Base-by-base conservation (phyloP, 169 alveolate genomes). In the Plasmodium reichenowi region DNA sequence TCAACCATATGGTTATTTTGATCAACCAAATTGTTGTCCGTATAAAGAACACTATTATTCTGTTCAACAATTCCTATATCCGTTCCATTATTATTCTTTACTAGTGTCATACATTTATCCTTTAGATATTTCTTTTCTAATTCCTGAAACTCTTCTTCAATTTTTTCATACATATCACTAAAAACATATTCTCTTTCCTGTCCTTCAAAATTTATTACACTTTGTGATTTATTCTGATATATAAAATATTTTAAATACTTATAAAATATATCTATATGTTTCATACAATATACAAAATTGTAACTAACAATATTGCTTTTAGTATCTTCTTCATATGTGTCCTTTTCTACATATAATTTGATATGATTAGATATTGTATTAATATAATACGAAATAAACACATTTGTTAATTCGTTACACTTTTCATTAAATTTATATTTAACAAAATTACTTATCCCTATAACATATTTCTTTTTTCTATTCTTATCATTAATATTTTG, bases 311-410 rank as follows among this genome's bases (percentile, higher is more conserved):
- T 1, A 7, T 83, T 22, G 8, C n/a, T 54, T 17, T 59, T 43
- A 47, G 68, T 38, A 10, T 20, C 71, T 62, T 26, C 67, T 12
- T 52, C 29, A 74, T 59, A 47, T 32, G 47, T 48, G 17, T 29
- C 86, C 29, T 43, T 26, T 60, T 86, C 78, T 20, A 67, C 10
- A 66, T 26, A 86, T 10, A 22, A 62, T 22, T 72, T 60, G 15
- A 67, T 60, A n/a, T 38, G 60, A 26, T 29, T 3, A 3, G 75
- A 71, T 26, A 86, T 71, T 60, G 45, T 86, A 48, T 86, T 86
- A 20, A 86, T 43, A 73, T 60, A 86, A 64, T 71, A 86, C 3
- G 75, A 86, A 60, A 86, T 64, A 64, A 47, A 86, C 43, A 73
- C 20, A 48, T 62, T 86, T 47, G 60, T 72, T 50, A 86, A 32